phyloP scores from a whole-genome alignment of 1,139 yeast species.

The Blastobotrys niveus region DNA sequence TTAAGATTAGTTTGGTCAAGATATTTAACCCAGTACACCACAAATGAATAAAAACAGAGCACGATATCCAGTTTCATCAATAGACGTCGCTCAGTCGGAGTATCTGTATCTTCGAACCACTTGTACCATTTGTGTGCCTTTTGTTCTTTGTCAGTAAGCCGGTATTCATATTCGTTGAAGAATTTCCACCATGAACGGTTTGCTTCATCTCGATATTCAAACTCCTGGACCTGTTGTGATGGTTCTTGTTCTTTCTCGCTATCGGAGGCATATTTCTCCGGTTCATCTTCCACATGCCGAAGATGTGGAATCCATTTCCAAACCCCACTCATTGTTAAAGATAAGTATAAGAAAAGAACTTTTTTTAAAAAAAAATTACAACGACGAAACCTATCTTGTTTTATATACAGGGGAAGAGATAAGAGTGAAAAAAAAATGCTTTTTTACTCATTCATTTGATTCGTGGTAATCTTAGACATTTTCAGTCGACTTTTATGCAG shows the following conservation, averaged over 20 bases:
- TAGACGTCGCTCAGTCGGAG: slow-evolving; percentile 43
- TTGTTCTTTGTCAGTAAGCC: slow-evolving; percentile 34
- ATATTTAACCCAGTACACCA: slow-evolving; percentile 39
- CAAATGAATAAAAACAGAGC: slow-evolving; percentile 52
- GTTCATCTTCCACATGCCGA: slow-evolving; percentile 11
- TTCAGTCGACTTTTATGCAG: no score
- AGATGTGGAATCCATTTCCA: slow-evolving; percentile 15
- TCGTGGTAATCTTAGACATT: no score
- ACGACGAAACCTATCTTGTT: not conserved
- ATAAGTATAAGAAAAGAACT: not conserved
- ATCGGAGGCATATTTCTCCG: not conserved
- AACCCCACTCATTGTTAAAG: not conserved
- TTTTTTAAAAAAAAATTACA: not conserved
- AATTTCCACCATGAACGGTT: slow-evolving; percentile 58
- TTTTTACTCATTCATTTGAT: not conserved
- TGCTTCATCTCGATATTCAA: slow-evolving; percentile 40
- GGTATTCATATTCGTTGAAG: slow-evolving; percentile 57
- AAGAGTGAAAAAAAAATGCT: not conserved
- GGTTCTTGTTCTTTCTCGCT: not conserved
- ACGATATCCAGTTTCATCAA: slow-evolving; percentile 55
- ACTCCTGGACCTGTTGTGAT: not conserved
- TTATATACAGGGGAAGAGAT: not conserved
- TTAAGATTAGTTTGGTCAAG: slow-evolving; percentile 26
- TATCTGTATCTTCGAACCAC: slow-evolving; percentile 53
- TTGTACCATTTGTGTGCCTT: slow-evolving; percentile 50